Percentiles rank a stretch among this genome's conserved stretches.
Evolutionary conservation across 495 filamentous ascomycete genomes (phyloP).

Genomic region (Podospora sp.): DNA sequence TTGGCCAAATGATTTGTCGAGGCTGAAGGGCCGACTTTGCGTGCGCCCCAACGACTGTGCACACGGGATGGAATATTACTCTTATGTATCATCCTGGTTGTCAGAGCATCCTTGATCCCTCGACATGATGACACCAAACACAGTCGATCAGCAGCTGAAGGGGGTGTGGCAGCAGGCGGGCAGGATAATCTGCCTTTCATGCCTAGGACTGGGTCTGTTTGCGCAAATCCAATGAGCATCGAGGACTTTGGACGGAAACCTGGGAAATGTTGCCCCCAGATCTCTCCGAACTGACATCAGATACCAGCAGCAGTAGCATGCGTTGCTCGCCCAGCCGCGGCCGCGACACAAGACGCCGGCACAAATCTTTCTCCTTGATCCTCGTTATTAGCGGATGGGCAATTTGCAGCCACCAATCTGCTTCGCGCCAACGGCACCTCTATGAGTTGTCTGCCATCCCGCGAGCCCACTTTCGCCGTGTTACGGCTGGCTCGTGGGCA

Average conservation of each 20-base stretch:
- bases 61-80: slow-evolving; percentile 33
- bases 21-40: slow-evolving; percentile 23
- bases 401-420: slow-evolving; percentile 16
- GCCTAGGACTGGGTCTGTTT: slow-evolving; percentile 11
- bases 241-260: background rate
- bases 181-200: background rate
- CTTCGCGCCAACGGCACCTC: slow-evolving; percentile 21
- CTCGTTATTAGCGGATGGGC: slow-evolving; percentile 1
- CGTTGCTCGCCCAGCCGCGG: background rate
- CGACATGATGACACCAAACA: slow-evolving; percentile 4
- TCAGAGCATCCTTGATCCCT: slow-evolving; percentile 12
- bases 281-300: slow-evolving; percentile 13
- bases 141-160: slow-evolving; percentile 8
- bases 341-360: background rate
- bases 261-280: background rate
- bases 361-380: background rate
- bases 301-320: slow-evolving; percentile 1
- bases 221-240: background rate
- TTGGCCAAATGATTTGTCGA: slow-evolving; percentile 14
- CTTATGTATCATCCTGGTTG: slow-evolving; percentile 22
- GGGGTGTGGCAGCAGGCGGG: background rate
- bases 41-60: slow-evolving; percentile 30
- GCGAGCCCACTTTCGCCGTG: too few species aligned
- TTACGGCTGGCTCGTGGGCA: slow-evolving; percentile 31
- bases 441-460: slow-evolving; percentile 21